Conservation (phyloP, 2,329 filamentous ascomycete genomes). For the Alternaria atra region DNA sequence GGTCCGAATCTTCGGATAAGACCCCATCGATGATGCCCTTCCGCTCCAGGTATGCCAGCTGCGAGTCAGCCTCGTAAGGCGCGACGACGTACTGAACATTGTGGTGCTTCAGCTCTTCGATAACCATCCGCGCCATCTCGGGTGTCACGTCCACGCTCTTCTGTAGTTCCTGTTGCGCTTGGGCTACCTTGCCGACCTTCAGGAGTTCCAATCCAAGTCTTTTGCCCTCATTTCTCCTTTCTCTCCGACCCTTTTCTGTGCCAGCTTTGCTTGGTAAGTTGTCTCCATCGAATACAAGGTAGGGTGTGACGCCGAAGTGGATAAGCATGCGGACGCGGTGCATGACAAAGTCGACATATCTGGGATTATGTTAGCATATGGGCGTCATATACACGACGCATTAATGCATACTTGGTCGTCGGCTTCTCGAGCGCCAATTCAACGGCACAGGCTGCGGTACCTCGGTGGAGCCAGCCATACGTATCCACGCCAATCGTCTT, state of each 20-base stretch:
- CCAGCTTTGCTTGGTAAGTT: slow-evolving; percentile 90
- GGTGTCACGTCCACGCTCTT: slow-evolving; percentile 96
- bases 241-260: slow-evolving; percentile 81
- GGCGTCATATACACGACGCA: neutral
- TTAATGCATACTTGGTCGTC: slow-evolving; percentile 75
- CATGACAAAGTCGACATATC: slow-evolving; percentile 90
- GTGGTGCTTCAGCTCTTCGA: slow-evolving; percentile 86
- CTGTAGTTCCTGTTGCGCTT: slow-evolving; percentile 87
- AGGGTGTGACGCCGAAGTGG: slow-evolving; percentile 93
- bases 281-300: slow-evolving; percentile 95
- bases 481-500: slow-evolving; percentile 94
- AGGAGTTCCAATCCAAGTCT: slow-evolving; percentile 79
- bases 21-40: slow-evolving; percentile 86
- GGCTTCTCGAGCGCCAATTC: slow-evolving; percentile 89
- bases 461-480: slow-evolving; percentile 98
- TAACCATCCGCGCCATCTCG: slow-evolving; percentile 90
- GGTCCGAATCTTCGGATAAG: slow-evolving; percentile 93
- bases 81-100: slow-evolving; percentile 89
- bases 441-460: slow-evolving; percentile 86
- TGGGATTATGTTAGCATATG: slow-evolving; percentile 50
- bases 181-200: slow-evolving; percentile 78
- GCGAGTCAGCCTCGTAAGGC: slow-evolving; percentile 97
- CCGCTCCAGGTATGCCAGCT: slow-evolving; percentile 91
- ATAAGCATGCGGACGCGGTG: slow-evolving; percentile 91
- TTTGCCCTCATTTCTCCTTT: slow-evolving; percentile 78